These are phyloP conservation scores for Fragaria ananassa DNA, from an alignment of 306 rosid species.

Conservation along the genomic window DNA sequence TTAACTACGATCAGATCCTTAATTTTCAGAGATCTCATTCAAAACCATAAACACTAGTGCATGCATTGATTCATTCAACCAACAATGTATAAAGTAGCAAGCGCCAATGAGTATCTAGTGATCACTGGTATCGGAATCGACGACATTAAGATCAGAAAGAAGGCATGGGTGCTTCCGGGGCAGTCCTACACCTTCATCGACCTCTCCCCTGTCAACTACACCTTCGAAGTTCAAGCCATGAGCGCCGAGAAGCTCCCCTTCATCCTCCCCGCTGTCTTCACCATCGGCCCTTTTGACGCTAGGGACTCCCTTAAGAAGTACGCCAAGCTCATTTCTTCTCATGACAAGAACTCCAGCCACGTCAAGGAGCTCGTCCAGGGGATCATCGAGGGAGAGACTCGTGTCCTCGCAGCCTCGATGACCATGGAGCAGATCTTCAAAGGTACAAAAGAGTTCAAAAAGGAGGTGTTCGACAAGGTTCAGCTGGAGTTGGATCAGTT, in stretches of 20 bases:
- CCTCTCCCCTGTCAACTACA: constrained; percentile 55
- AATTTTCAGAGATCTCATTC: background rate
- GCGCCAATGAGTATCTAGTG: constrained; percentile 22
- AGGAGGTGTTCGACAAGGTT: constrained; percentile 48
- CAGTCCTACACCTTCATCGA: constrained; percentile 33
- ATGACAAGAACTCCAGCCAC: constrained; percentile 44
- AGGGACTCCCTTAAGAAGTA: constrained; percentile 29
- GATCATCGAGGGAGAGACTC: constrained; percentile 51
- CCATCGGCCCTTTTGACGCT: constrained; percentile 50
- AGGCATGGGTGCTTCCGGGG: constrained; percentile 45
- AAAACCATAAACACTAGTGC: background rate
- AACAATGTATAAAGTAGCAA: constrained; percentile 22
- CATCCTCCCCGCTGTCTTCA: constrained; percentile 49
- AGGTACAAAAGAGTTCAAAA: constrained; percentile 45
- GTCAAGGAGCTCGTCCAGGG: constrained; percentile 49
- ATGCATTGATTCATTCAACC: background rate
- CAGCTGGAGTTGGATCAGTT: constrained; percentile 51
- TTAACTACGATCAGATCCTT: too few species aligned
- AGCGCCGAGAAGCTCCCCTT: constrained; percentile 61
- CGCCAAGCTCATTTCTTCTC: constrained; percentile 41
- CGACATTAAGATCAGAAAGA: constrained; percentile 40
- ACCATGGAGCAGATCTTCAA: constrained; percentile 45
- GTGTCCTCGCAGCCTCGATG: constrained; percentile 50
- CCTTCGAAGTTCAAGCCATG: constrained; percentile 66
- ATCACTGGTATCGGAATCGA: constrained; percentile 19